Evolutionary conservation across 2,329 filamentous ascomycete species (phyloP).

Genomic region (Fusarium oxysporum): DNA sequence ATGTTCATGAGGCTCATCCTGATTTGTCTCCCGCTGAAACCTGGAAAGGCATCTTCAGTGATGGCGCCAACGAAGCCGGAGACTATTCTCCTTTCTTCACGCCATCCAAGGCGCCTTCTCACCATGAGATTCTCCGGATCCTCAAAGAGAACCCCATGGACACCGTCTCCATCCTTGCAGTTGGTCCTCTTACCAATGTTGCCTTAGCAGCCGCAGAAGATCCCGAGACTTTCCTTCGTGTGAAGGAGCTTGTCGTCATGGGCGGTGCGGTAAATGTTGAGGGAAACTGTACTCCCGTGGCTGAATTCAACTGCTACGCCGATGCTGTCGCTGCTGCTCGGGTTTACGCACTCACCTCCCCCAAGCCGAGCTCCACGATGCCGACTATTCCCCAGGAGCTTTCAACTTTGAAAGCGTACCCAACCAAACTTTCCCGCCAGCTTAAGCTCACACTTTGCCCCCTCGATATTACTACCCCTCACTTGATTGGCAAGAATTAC

Average conservation of each 20-base stretch:
- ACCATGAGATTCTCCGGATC: constrained; percentile 90
- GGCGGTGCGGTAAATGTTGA: constrained; percentile 83
- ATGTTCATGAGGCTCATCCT: constrained; percentile 79
- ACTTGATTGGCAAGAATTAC: constrained; percentile 71
- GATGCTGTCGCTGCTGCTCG: constrained; percentile 83
- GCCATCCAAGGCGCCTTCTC: constrained; percentile 77
- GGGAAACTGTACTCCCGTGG: constrained; percentile 87
- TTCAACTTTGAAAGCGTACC: constrained; percentile 70
- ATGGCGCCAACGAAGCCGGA: constrained; percentile 53
- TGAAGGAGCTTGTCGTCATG: constrained; percentile 95
- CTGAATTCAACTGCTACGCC: constrained; percentile 96
- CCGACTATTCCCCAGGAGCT: constrained; percentile 70
- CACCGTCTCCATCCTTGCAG: constrained; percentile 88
- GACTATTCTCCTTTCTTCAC: constrained; percentile 74
- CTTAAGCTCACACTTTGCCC: constrained; percentile 79
- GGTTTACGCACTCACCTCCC: constrained; percentile 81
- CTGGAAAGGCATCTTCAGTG: constrained; percentile 75
- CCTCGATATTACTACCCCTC: constrained; percentile 80
- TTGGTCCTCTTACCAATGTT: constrained; percentile 94
- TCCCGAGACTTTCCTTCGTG: constrained; percentile 86
- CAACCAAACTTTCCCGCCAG: constrained; percentile 68
- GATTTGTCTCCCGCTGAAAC: constrained; percentile 79
- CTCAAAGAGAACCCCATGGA: constrained; percentile 83
- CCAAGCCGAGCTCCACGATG: constrained; percentile 81
- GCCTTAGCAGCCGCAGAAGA: constrained; percentile 90